phyloP scores from a whole-genome alignment of 305 asterid genomes.

The Fraxinus paxiana region DNA sequence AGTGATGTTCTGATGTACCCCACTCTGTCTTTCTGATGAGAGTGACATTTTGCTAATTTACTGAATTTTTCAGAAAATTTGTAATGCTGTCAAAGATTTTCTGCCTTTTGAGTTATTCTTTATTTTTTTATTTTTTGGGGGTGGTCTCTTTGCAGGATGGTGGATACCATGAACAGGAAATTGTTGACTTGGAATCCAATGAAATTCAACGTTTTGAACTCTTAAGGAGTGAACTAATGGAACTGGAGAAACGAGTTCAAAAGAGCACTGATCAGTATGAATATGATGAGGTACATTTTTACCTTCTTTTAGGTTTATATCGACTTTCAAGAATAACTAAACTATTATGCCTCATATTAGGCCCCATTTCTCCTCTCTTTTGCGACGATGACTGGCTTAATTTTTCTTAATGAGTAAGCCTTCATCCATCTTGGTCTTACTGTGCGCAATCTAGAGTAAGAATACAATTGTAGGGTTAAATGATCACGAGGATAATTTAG shows the following conservation, averaged over 20 bases:
- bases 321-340: neutral
- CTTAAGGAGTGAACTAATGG: slow-evolving; percentile 74
- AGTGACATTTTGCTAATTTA: neutral
- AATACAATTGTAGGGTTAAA: neutral
- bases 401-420: neutral
- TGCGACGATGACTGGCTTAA: neutral
- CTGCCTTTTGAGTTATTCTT: neutral
- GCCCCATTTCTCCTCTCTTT: slow-evolving; percentile 5
- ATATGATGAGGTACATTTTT: slow-evolving; percentile 58
- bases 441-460: neutral
- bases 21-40: neutral
- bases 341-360: slow-evolving; percentile 14
- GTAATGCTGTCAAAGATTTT: neutral
- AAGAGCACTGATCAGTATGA: slow-evolving; percentile 60
- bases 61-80: neutral
- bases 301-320: slow-evolving; percentile 1
- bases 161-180: slow-evolving; percentile 39
- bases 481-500: neutral
- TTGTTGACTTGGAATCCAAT: slow-evolving; percentile 48
- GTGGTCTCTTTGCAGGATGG: slow-evolving; percentile 42
- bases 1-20: slow-evolving; percentile 3
- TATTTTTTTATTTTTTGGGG: neutral
- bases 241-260: slow-evolving; percentile 87
- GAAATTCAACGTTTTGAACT: slow-evolving; percentile 81
- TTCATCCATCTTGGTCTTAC: neutral